Conservation (phyloP, 768 basidiomycete genomes). For the Suillus hirtellus region DNA sequence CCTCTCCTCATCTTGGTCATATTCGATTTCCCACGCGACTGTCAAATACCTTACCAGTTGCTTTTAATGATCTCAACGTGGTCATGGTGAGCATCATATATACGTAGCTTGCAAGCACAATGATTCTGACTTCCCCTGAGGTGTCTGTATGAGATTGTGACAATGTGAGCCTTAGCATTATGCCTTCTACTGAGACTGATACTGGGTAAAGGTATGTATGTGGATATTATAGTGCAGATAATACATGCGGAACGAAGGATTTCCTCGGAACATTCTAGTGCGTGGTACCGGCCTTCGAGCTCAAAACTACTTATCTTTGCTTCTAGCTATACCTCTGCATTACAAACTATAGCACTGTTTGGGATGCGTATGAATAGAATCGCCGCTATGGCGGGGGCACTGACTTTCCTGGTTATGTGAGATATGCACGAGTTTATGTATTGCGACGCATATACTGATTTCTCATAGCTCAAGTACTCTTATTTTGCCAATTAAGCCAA, state of each 20-base stretch:
- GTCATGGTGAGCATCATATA: constrained; percentile 50
- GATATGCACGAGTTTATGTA: constrained; percentile 25
- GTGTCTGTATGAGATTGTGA: constrained; percentile 60
- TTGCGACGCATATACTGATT: constrained; percentile 27
- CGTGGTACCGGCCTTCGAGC: constrained; percentile 6
- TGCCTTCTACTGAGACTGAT: constrained; percentile 13
- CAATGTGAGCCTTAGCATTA: constrained; percentile 34
- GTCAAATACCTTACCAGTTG: constrained; percentile 60
- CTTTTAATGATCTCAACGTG: constrained; percentile 59
- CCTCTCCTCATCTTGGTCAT: constrained; percentile 66
- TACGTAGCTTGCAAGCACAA: constrained; percentile 6
- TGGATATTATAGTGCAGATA: constrained; percentile 38
- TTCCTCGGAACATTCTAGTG: constrained; percentile 41
- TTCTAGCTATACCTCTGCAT: constrained; percentile 32
- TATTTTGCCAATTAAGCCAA: constrained; percentile 38
- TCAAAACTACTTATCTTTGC: constrained; percentile 13
- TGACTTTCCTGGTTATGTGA: constrained; percentile 54
- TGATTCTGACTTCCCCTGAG: constrained; percentile 31
- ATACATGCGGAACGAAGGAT: constrained; percentile 45
- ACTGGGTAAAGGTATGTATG: constrained; percentile 39
- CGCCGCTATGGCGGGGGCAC: constrained; percentile 60
- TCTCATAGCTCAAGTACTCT: constrained; percentile 33
- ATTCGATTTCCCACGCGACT: constrained; percentile 71
- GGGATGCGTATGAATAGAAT: constrained; percentile 67
- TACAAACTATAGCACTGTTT: constrained; percentile 67